Base-by-base conservation (phyloP, 1,284 basidiomycete genomes). In the Ganoderma resinaceum region DNA sequence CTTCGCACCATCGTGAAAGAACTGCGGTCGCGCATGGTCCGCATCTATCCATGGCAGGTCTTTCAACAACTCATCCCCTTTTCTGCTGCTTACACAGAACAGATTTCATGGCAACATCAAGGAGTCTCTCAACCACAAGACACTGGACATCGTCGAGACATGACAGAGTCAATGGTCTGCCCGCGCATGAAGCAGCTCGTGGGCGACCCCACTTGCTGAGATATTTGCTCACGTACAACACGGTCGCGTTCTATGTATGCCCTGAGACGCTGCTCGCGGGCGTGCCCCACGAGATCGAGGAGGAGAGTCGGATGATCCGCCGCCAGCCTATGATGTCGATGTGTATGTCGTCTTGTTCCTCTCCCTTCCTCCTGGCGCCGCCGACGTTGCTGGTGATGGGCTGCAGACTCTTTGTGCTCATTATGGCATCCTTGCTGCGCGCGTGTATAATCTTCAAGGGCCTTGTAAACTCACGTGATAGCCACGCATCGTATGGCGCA, bases 1-100 rank as follows among this genome's bases (percentile, higher is more conserved):
- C 82, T 99, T 23, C 94, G 94, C 76, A 96, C 93, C 60, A 94
- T 98, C 70, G 91, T 99, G 85, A 94, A 96, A 72, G 96, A 98
- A 78, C 86, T 99, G 3, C 95, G 95, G 73, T 84, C 99, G 66
- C 89, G 94, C 31, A 91, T 87, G 14, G 96, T 97, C 2, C 91
- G 95, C 76, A 91, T 99, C 18, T 98, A 95, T 83, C 98, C 98
- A 11, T 85, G 96, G 94, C 94, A 74, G 67, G 86, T 76, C 29
- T 7, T 63, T 8, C 16, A 5, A 29, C 9, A 5, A 23, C 37
- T 42, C 9, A 7, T 8, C 57, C 66, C 58, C 66, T 42, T 42
- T 16, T 6, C n/a, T 38, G 37, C 12, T 20, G n/a, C 31, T 66
- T 33, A 58, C 31, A 20, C 37, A 57, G 38, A 42, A 2, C 46